Conservation (phyloP, 305 asterid species). For the Fraxinus floribunda region DNA sequence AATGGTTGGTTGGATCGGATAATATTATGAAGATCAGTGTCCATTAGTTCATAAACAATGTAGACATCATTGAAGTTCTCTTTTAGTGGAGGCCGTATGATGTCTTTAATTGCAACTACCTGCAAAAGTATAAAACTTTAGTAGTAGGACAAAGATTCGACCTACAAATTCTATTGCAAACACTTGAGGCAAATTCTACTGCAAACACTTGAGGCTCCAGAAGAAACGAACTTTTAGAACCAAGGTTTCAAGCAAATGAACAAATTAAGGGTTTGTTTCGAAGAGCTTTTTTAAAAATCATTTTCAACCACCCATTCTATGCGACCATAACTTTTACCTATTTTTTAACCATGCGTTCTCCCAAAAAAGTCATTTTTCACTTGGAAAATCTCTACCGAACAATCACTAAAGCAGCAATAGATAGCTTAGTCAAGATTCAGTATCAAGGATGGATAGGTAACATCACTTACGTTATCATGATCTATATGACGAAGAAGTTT, state of each 20-base stretch:
- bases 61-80: constrained; percentile 94
- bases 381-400: background rate
- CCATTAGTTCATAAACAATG: constrained; percentile 88
- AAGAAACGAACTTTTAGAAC: background rate
- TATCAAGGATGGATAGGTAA: background rate
- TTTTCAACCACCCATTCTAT: background rate
- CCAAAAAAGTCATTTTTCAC: background rate
- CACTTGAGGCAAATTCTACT: too few species aligned
- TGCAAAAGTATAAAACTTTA: constrained; percentile 26
- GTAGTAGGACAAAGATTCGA: background rate
- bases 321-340: background rate
- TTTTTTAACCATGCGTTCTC: background rate
- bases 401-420: background rate
- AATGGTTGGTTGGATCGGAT: constrained; percentile 72
- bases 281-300: background rate
- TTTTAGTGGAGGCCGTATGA: constrained; percentile 81
- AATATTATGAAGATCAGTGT: constrained; percentile 94
- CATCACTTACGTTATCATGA: constrained; percentile 69
- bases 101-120: constrained; percentile 84
- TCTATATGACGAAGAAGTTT: constrained; percentile 90
- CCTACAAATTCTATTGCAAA: background rate
- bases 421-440: background rate
- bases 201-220: background rate
- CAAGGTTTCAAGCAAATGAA: background rate
- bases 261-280: background rate